Percentiles rank a stretch among this genome's conserved stretches.
Conservation (phyloP, 2,329 filamentous ascomycete species). For the Nigrograna mackinnonii region DNA sequence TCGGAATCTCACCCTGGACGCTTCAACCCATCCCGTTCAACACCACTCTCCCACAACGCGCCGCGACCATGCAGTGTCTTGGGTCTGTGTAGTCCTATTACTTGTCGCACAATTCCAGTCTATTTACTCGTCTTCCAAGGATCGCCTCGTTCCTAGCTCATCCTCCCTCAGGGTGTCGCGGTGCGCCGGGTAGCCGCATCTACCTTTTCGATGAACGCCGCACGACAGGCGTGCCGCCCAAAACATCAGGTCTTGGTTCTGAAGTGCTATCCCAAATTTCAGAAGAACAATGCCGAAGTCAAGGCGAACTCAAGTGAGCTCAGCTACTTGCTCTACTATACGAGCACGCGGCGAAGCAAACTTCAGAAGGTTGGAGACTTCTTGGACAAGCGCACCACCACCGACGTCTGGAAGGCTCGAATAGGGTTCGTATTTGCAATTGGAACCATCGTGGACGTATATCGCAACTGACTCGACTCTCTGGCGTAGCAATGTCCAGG, state of each 20-base stretch:
- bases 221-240: constrained; percentile 71
- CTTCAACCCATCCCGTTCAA: too few relatives aligned
- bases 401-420: constrained; percentile 85
- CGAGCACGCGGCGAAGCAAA: constrained; percentile 90
- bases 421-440: constrained; percentile 73
- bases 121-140: too few relatives aligned
- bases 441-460: too few relatives aligned
- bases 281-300: constrained; percentile 84
- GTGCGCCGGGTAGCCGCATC: too few relatives aligned
- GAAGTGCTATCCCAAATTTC: constrained; percentile 93
- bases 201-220: constrained; percentile 58
- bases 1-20: too few relatives aligned
- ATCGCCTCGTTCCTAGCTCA: too few relatives aligned
- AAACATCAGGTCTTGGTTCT: constrained; percentile 96
- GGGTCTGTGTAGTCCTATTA: too few relatives aligned
- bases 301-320: constrained; percentile 97
- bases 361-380: constrained; percentile 95
- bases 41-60: too few relatives aligned
- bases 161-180: too few relatives aligned
- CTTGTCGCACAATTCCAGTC: too few relatives aligned
- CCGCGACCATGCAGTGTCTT: too few relatives aligned
- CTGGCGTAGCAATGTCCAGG: constrained; percentile 94
- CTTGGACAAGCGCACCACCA: constrained; percentile 89
- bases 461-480: constrained; percentile 7
- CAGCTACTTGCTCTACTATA: constrained; percentile 96